Evolutionary conservation across 768 basidiomycete species (phyloP), one percentile per base, ranked within the genome.

Genomic region (Cytidiella melzeri): DNA sequence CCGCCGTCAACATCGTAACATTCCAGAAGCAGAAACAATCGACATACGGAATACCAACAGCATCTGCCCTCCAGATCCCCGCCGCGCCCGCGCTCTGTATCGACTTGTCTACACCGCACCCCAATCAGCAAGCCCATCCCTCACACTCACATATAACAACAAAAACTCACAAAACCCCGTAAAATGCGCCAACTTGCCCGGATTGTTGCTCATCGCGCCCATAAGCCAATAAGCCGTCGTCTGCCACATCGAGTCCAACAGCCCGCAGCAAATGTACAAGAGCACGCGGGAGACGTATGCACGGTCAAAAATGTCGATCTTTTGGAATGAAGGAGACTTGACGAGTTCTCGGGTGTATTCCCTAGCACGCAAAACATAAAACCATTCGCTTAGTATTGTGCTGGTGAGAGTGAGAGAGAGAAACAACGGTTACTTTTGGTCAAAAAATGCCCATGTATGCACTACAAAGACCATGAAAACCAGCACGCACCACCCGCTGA

Each of bases 231-330:
- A 88, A 3, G 81, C 79, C 0, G 80, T 80, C 1, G 85, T 89
- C 62, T 91, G 89, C 86, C 88, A 92, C 79, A 87, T 83, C 1
- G 88, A 73, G 55, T 92, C 89, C 52, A 89, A 72, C 10, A 91
- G 60, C 20, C 87, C 85, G 53, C 80, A 86, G 65, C 81, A 78
- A 54, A 86, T 77, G 65, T 82, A 88, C 5, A 91, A 64, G 66
- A 74, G 75, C 5, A 81, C 67, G 43, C 73, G 73, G 38, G 71
- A 75, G 7, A 74, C 64, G 59, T 86, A 91, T 1, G 65, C 67
- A 2, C 64, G 54, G 55, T 82, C 78, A 44, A 61, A 66, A 42
- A 87, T 77, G 61, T 88, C 85, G 58, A 87, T 77, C 56, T 77
- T 76, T 19, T 60, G 27, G 40, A 20, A 30, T 27, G 30, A 28